Base-by-base conservation (phyloP, 371 early-diverging fungal genomes). In the Mortierella sp. region DNA sequence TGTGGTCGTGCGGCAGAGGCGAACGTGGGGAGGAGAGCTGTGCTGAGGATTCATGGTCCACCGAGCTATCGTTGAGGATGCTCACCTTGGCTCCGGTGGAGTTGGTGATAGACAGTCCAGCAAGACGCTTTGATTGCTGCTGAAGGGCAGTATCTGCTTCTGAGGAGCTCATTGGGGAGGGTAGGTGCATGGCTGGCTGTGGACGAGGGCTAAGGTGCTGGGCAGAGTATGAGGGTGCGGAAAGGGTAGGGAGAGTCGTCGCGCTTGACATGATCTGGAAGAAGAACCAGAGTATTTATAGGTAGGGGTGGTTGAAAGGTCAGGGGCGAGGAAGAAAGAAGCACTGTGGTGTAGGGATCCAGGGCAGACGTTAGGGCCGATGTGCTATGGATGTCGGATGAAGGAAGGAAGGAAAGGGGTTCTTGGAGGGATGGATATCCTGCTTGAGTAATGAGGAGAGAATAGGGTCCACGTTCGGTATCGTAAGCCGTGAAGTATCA, bases 31-130 rank as follows among this genome's bases (percentile, higher is more conserved):
- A 46, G 3, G 58, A 63, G 4, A 59, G 47, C 7, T 28, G 46
- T 50, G 39, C 45, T n/a, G 26, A 23, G 39, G 48, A 9, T 13
- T 50, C 41, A 13, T 28, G 45, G 13, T 68, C 74, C 19, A 48
- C 13, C 8, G 57, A 21, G 21, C 49, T 65, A 21, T 69, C 76
- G 49, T 74, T 74, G 3, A 74, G 51, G 34, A 74, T 68, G 51
- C 66, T 74, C 55, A 74, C 65, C 58, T 74, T 69, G 38, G 76
- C 41, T 24, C 76, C 76, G 0, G 76, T 57, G 21, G 65, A 52
- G 53, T 74, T 74, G n/a, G 69, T 74, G 54, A 74, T 74, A 28
- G 76, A 74, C n/a, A 74, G 58, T 6, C 76, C 76, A n/a, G 76
- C 76, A 14, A 74, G 57, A 14, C 76, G 64, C 38, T 65, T 69